Evolutionary conservation across 176 grass and related monocot species (phyloP).

Genomic region (Secale cereale): DNA sequence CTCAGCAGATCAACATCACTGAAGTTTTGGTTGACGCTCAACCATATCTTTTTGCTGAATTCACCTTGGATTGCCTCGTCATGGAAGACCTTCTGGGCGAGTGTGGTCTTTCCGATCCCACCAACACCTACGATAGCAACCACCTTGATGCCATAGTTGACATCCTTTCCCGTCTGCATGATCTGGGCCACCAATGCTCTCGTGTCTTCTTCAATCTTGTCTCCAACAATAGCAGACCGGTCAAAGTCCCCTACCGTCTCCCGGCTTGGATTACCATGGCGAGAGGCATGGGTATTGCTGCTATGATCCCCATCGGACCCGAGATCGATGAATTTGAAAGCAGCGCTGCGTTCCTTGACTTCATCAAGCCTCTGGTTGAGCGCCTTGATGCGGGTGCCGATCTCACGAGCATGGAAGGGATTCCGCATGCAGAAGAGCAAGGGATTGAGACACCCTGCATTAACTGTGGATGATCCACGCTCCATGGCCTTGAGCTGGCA

Average conservation of each 20-base stretch:
- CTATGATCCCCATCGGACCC: not conserved
- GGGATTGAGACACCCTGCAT: not conserved
- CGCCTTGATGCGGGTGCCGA: not conserved
- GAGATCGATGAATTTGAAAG: not conserved
- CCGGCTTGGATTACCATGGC: rapidly evolving
- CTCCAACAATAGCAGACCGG: not conserved
- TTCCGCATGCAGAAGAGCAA: not conserved
- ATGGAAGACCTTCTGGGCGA: too few species aligned
- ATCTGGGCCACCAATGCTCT: not conserved
- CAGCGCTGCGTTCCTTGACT: not conserved
- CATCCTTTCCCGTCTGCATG: not conserved
- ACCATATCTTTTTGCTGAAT: too few species aligned
- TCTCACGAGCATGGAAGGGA: not conserved
- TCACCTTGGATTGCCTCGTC: too few species aligned
- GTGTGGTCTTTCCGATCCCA: too few species aligned
- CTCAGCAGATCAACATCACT: too few species aligned
- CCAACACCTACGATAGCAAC: not conserved
- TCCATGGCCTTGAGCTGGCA: not conserved
- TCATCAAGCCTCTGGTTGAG: not conserved
- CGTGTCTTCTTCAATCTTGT: not conserved
- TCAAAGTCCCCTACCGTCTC: not conserved
- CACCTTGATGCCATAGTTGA: not conserved
- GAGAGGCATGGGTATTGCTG: not conserved
- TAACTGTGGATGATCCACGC: not conserved
- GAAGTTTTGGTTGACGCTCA: too few species aligned